Evolutionary conservation across 2,329 filamentous ascomycete species (phyloP).

Genomic region (Alternaria sp.): DNA sequence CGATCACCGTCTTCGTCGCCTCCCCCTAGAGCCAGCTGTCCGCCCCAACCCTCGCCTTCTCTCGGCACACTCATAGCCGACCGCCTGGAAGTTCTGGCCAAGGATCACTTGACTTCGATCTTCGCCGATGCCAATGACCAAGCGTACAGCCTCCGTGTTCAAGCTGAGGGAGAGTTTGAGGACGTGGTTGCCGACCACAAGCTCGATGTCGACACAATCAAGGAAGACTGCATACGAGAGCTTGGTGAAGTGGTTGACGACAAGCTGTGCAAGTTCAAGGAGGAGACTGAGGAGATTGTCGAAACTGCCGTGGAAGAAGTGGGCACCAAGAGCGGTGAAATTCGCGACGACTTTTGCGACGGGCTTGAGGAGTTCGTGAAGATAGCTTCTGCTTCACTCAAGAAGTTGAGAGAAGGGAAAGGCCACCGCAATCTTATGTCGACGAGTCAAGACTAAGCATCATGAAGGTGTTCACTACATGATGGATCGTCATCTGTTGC

Average conservation of each 20-base stretch:
- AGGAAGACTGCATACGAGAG: conserved; percentile 7
- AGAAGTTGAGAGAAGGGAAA: background rate
- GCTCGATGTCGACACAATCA: conserved; percentile 1
- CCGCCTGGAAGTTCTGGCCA: background rate
- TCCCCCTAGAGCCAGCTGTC: background rate
- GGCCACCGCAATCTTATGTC: background rate
- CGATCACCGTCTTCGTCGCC: background rate
- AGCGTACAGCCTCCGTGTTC: conserved; percentile 7
- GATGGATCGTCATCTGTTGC: background rate
- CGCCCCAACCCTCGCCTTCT: background rate
- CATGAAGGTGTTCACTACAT: background rate
- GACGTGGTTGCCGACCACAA: conserved; percentile 13
- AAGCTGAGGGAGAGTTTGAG: conserved; percentile 14
- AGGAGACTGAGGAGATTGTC: background rate
- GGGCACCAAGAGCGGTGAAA: background rate
- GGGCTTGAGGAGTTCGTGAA: background rate
- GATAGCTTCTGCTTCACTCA: background rate
- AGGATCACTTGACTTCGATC: conserved; percentile 3
- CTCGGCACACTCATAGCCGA: conserved; percentile 11
- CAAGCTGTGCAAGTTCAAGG: conserved; percentile 6
- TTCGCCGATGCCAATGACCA: conserved; percentile 11
- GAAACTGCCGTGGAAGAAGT: conserved; percentile 1
- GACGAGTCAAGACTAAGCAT: background rate
- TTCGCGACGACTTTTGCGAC: background rate
- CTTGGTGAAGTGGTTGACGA: conserved; percentile 2